A percentile compares a stretch with the other conserved stretches of the same genome.
phyloP scores from a whole-genome alignment of 2,329 filamentous ascomycete species.

The Alternaria angustiovoidea region DNA sequence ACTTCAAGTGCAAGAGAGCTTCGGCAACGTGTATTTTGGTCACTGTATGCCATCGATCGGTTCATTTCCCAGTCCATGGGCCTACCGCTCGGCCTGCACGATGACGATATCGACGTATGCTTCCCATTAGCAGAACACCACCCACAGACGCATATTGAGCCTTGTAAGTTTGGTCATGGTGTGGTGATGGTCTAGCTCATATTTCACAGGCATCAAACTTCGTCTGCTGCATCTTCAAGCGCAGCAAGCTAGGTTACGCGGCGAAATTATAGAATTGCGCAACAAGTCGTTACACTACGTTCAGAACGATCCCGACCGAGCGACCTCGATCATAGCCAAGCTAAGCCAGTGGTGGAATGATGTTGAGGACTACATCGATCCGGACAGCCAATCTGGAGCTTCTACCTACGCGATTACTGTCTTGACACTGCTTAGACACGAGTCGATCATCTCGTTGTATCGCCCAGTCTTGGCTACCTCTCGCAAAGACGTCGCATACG shows the following conservation, averaged over 20 bases:
- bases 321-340: slow-evolving; percentile 59
- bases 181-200: neutral
- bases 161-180: slow-evolving; percentile 15
- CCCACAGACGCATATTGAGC: slow-evolving; percentile 15
- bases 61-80: slow-evolving; percentile 66
- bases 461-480: slow-evolving; percentile 60
- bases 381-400: slow-evolving; percentile 30
- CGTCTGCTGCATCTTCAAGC: slow-evolving; percentile 47
- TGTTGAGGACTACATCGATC: slow-evolving; percentile 59
- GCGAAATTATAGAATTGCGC: slow-evolving; percentile 61
- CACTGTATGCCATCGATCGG: slow-evolving; percentile 64
- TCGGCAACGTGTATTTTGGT: slow-evolving; percentile 65
- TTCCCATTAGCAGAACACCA: slow-evolving; percentile 61
- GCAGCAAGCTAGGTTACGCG: slow-evolving; percentile 60
- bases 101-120: slow-evolving; percentile 67
- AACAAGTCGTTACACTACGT: slow-evolving; percentile 61
- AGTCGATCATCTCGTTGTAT: slow-evolving; percentile 61
- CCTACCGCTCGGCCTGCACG: slow-evolving; percentile 62
- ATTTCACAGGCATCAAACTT: slow-evolving; percentile 18
- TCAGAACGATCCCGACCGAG: slow-evolving; percentile 54
- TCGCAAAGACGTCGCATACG: slow-evolving; percentile 55
- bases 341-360: slow-evolving; percentile 64
- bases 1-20: slow-evolving; percentile 56
- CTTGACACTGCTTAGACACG: slow-evolving; percentile 58
- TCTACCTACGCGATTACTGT: slow-evolving; percentile 53